Evolutionary conservation across 1,139 yeast species (phyloP), one percentile per base, ranked within the genome.

Genomic region (Saccharomycopsis hybrid): DNA sequence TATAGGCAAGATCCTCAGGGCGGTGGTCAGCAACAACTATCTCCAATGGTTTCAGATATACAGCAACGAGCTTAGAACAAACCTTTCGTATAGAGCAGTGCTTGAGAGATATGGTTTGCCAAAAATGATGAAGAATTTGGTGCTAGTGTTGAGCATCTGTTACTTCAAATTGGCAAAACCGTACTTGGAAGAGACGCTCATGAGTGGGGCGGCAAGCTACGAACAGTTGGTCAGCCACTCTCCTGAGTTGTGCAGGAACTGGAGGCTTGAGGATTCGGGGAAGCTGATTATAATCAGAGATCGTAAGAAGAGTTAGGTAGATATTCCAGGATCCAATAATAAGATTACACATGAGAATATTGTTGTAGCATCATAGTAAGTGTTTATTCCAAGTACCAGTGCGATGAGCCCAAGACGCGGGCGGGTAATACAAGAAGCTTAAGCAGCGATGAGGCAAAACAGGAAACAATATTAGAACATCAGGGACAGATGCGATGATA

Each of bases 1-100:
- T 43, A 60, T 71, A 1, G 54, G 61, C 4, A 52, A 54, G 5
- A 58, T 70, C 0, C 56, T 75, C 8, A 58, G 56, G 36, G 58
- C 73, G 9, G 75, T 76, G 73, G 59, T 70, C 28, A 60, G 54
- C 4, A 56, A 59, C 40, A 76, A 78, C 55, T 76, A 69, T 57
- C 54, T 61, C 41, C 57, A 53, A 4, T 78, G 84, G 84, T 57
- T 69, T 8, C 58, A 55, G 18, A 48, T 66, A 0, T 74, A 65
- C 54, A 65, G 69, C 46, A 51, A 58, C 5, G 64, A 61, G 35
- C 44, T 51, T 3, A 18, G 35, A 8, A 24, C 35, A n/a, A 51
- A 48, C 44, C 35, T 44, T 13, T 31, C 38, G 2, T 50, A 35
- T 35, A 29, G 33, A 28, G 9, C 25, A 13, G 28, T 51, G 13